These are phyloP conservation scores for Amyloporia xantha DNA, from an alignment of 768 basidiomycete species.

Conservation along the genomic window DNA sequence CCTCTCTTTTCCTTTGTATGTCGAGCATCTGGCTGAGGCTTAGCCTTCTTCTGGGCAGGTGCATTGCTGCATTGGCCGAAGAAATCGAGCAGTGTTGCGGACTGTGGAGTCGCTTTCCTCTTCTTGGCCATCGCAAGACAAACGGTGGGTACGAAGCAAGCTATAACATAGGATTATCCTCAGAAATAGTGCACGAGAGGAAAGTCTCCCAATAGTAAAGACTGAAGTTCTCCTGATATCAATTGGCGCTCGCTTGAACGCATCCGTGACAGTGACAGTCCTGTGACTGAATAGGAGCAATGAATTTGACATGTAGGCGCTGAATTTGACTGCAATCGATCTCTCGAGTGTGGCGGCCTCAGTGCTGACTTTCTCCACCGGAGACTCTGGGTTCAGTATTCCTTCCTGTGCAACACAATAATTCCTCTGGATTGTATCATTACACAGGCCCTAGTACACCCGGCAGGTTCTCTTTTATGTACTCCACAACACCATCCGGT, in stretches of 20 bases:
- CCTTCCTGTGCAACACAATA: no score
- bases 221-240: not conserved
- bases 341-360: no score
- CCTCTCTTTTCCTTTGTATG: not conserved
- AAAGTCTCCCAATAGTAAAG: not conserved
- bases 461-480: conserved; percentile 15
- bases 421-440: no score
- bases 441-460: conserved; percentile 1
- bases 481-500: conserved; percentile 15
- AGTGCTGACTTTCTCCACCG: not conserved
- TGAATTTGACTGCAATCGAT: not conserved
- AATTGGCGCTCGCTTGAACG: not conserved
- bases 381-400: no score
- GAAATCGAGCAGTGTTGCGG: conserved; percentile 21
- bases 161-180: no score
- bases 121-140: conserved; percentile 23
- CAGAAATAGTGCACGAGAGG: no score
- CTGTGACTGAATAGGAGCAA: no score
- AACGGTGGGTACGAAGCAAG: no score
- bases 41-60: conserved; percentile 15
- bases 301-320: not conserved
- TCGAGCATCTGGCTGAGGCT: not conserved
- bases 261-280: not conserved
- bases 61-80: conserved; percentile 18
- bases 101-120: conserved; percentile 23